A percentile compares a stretch with the other conserved stretches of the same genome.
phyloP scores from a whole-genome alignment of 2,329 filamentous ascomycete species.

The Didymella exigua region DNA sequence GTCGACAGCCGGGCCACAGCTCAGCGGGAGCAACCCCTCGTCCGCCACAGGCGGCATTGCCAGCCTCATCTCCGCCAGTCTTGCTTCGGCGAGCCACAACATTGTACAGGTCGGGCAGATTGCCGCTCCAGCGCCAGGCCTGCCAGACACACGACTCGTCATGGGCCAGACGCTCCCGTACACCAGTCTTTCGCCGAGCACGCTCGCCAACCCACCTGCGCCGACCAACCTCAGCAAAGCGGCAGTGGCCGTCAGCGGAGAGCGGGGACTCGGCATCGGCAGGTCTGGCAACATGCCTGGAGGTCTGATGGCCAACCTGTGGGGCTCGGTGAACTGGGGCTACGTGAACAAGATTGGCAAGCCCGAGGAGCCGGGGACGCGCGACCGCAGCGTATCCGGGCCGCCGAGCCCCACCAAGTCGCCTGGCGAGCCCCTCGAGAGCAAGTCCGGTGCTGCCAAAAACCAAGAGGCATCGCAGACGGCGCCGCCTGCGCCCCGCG shows the following conservation, averaged over 20 bases:
- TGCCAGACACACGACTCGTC: slow-evolving; percentile 46
- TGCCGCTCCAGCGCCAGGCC: slow-evolving; percentile 41
- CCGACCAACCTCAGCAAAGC: slow-evolving; percentile 85
- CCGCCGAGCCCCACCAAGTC: slow-evolving; percentile 43
- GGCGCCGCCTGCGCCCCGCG: slow-evolving; percentile 18
- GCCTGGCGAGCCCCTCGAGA: slow-evolving; percentile 28
- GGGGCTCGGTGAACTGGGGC: slow-evolving; percentile 87
- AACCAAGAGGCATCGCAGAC: slow-evolving; percentile 16
- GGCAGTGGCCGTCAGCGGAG: slow-evolving; percentile 80
- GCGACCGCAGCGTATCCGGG: slow-evolving; percentile 40
- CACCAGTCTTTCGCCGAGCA: slow-evolving; percentile 78
- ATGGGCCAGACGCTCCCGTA: slow-evolving; percentile 55
- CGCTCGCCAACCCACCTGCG: slow-evolving; percentile 80
- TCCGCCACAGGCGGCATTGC: slow-evolving; percentile 72
- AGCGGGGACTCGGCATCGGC: slow-evolving; percentile 71
- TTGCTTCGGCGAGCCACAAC: slow-evolving; percentile 72
- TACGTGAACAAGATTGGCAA: slow-evolving; percentile 66
- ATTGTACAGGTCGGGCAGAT: slow-evolving; percentile 70
- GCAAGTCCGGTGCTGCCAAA: slow-evolving; percentile 14
- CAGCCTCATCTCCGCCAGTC: slow-evolving; percentile 82
- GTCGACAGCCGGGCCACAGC: slow-evolving; percentile 62
- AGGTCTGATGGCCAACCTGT: slow-evolving; percentile 88
- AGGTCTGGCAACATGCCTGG: slow-evolving; percentile 72
- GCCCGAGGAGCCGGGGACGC: slow-evolving; percentile 53
- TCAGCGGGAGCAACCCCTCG: slow-evolving; percentile 48